phyloP scores from a whole-genome alignment of 208 protist species.

The Leishmania amazonensis region DNA sequence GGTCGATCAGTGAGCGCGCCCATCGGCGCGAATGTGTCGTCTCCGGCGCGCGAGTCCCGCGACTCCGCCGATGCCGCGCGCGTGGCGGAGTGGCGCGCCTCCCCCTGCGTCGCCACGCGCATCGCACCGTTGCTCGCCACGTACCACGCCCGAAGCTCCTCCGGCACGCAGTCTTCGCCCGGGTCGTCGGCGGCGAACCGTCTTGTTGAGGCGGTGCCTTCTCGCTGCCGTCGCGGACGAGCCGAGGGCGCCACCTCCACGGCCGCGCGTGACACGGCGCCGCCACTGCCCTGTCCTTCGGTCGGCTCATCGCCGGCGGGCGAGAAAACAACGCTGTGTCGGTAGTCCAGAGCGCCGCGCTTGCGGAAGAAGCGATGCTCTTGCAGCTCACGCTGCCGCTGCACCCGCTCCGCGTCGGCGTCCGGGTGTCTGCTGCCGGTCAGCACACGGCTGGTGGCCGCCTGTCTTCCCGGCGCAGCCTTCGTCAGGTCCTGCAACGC shows the following conservation, averaged over 20 bases:
- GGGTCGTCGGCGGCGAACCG: background rate
- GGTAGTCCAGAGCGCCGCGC: slow-evolving; percentile 23
- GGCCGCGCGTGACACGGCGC: background rate
- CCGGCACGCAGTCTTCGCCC: slow-evolving; percentile 8
- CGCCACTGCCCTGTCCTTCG: background rate
- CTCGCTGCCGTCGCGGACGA: background rate
- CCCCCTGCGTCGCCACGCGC: background rate
- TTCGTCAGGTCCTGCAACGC: background rate
- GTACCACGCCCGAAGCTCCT: slow-evolving; percentile 26
- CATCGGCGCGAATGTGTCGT: background rate
- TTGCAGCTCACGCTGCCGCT: slow-evolving; percentile 14
- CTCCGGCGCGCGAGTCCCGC: background rate
- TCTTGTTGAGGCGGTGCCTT: background rate
- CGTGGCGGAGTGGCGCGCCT: background rate
- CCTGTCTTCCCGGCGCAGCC: background rate
- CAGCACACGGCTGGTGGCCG: background rate
- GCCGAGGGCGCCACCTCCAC: too few species aligned
- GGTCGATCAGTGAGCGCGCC: background rate
- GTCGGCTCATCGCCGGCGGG: too few species aligned
- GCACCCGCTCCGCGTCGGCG: slow-evolving; percentile 1
- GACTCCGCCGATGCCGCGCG: background rate
- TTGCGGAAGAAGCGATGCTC: slow-evolving; percentile 12
- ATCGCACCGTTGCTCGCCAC: slow-evolving; percentile 11
- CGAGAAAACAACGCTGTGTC: slow-evolving; percentile 14
- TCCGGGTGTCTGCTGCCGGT: background rate